Base-by-base conservation (phyloP, 257 asterid species). In the Plantago elongata region DNA sequence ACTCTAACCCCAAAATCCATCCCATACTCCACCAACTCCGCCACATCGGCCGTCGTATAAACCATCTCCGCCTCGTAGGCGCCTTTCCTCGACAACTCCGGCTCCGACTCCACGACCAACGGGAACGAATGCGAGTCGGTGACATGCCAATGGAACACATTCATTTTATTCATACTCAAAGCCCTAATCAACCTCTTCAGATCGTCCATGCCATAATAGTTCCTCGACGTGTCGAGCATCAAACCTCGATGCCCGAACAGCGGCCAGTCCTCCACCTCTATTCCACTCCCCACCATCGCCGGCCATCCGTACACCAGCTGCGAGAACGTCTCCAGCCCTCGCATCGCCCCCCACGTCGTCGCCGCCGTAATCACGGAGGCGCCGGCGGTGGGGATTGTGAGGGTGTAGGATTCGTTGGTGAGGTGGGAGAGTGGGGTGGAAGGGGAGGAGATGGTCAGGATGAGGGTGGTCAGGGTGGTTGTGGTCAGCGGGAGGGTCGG, bases 121-220 rank as follows among this genome's bases (percentile, higher is more conserved):
- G 99, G 97, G 56, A 89, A 89, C 14, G 99, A 93, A 16, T 93
- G 99, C 52, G 96, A 85, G 65, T 93, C 97, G 61, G 97, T 87
- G 0, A 93, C 78, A 45, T 93, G 99, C 99, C 99, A 93, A 60
- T 93, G 99, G 29, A 93, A 89, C 11, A 89, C 96, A 37, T 89
- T 93, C 84, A 93, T 30, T 40, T 93, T 93, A 18, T 93, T 93
- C 96, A 93, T 93, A 29, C 99, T 75, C 68, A 93, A 72, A n/a
- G 94, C 86, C 67, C 67, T 52, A 22, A 93, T 79, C 68, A 93
- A 74, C 76, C 97, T 76, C 75, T 74, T 47, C 84, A 93, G 66
- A 56, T 83, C 84, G 29, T 66, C 74, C 11, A 92, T 78, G 0
- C 73, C 81, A 54, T 78, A 92, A 38, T 61, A 92, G 60, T 92